phyloP scores from a whole-genome alignment of 352 stramenopile genomes.

The Pythium aquatile region DNA sequence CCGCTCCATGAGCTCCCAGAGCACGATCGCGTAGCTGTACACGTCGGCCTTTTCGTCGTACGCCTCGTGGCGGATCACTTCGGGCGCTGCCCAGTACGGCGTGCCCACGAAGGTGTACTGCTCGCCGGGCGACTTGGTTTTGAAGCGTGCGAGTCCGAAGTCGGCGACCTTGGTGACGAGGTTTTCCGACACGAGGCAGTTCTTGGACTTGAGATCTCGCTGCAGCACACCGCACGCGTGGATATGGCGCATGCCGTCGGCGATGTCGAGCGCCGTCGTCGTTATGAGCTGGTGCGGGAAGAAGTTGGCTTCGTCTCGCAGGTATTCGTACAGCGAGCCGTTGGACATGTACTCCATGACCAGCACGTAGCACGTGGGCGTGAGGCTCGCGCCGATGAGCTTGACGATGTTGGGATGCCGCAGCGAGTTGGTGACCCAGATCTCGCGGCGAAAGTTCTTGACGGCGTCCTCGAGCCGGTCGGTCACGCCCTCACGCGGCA shows the following conservation, averaged over 20 bases:
- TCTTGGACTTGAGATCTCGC: constrained; percentile 79
- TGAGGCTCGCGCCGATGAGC: constrained; percentile 73
- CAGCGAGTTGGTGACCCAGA: constrained; percentile 76
- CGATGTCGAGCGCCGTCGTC: constrained; percentile 64
- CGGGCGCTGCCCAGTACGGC: constrained; percentile 73
- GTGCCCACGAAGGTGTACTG: constrained; percentile 76
- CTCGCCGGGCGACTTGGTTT: constrained; percentile 30
- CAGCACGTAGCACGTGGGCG: constrained; percentile 73
- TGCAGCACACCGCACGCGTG: constrained; percentile 59
- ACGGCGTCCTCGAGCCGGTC: constrained; percentile 70
- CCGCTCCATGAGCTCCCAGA: constrained; percentile 76
- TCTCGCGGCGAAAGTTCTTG: constrained; percentile 78
- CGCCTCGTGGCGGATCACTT: constrained; percentile 73
- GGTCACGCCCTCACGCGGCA: constrained; percentile 66
- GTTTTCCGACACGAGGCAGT: constrained; percentile 74
- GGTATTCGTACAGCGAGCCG: constrained; percentile 79
- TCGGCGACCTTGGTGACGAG: constrained; percentile 75
- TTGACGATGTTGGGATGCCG: constrained; percentile 77
- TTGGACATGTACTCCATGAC: constrained; percentile 88
- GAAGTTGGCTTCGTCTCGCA: constrained; percentile 73
- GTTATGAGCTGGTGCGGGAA: constrained; percentile 61
- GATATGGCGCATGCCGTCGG: constrained; percentile 61
- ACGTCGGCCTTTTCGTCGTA: constrained; percentile 79
- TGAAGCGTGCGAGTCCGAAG: constrained; percentile 70
- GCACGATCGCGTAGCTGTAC: constrained; percentile 72